Evolutionary conservation across 768 basidiomycete genomes (phyloP).

Genomic region (Podaxis rugospora): DNA sequence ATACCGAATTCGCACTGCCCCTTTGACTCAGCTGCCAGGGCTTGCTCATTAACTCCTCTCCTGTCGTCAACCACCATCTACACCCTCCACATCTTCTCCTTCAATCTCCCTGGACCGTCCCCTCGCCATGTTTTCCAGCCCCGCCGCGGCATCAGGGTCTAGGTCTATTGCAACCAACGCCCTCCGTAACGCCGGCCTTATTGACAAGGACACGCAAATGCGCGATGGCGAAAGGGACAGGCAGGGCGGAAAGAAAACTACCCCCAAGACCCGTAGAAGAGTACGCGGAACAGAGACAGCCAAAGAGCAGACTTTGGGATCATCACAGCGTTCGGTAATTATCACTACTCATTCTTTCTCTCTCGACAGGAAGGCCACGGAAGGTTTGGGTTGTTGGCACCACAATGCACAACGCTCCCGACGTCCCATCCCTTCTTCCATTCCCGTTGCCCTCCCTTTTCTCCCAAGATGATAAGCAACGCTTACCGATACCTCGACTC

Average conservation of each 20-base stretch:
- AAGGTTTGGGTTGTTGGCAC: constrained; percentile 19
- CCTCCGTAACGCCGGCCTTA: constrained; percentile 67
- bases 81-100: not conserved
- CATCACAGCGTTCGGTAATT: constrained; percentile 62
- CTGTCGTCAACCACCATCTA: constrained; percentile 10
- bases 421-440: constrained; percentile 21
- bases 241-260: constrained; percentile 69
- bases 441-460: constrained; percentile 34
- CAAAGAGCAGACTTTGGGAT: constrained; percentile 46
- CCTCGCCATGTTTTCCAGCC: constrained; percentile 50
- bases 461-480: constrained; percentile 29
- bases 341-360: constrained; percentile 33
- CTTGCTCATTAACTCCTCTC: constrained; percentile 19
- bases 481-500: constrained; percentile 33
- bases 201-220: constrained; percentile 75
- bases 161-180: constrained; percentile 58
- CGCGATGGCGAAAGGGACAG: constrained; percentile 57
- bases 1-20: constrained; percentile 18
- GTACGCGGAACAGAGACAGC: constrained; percentile 55
- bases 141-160: constrained; percentile 53
- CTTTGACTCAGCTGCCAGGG: constrained; percentile 28
- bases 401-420: not conserved
- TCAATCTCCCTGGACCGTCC: not conserved
- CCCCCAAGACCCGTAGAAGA: constrained; percentile 60
- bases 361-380: constrained; percentile 22